These are phyloP conservation scores for Seiridium unicorne DNA, from an alignment of 2,329 filamentous ascomycete species.

Conservation along the genomic window DNA sequence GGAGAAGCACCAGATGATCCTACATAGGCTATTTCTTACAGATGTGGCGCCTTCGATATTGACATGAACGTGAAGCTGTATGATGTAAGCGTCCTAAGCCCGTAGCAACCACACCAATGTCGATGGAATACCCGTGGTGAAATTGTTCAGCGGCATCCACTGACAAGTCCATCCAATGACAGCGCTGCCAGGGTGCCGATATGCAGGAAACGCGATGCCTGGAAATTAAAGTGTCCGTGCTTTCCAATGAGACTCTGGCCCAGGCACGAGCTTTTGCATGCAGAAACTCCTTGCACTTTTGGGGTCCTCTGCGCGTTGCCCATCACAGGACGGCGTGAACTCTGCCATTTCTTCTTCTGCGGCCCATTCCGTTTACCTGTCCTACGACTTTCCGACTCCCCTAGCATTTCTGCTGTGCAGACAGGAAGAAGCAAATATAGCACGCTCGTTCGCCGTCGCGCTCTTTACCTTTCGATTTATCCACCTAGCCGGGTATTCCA, in stretches of 20 bases:
- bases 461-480: background rate
- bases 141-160: too few relatives aligned
- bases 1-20: background rate
- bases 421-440: background rate
- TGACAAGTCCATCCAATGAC: background rate
- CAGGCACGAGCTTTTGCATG: constrained; percentile 1
- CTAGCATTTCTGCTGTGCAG: constrained; percentile 4
- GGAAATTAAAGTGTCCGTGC: constrained; percentile 3
- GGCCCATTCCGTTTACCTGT: too few relatives aligned
- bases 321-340: background rate
- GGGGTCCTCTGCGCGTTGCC: background rate
- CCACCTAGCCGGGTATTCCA: too few relatives aligned
- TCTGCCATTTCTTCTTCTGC: background rate
- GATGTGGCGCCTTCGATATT: too few relatives aligned
- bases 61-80: too few relatives aligned
- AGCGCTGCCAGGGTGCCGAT: background rate
- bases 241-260: background rate
- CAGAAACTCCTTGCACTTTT: background rate
- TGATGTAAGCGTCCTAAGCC: too few relatives aligned
- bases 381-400: background rate
- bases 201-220: background rate
- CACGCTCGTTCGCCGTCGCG: background rate
- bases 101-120: too few relatives aligned
- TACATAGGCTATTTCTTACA: too few relatives aligned
- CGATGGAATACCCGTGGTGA: too few relatives aligned